A percentile compares a stretch with the other conserved stretches of the same genome.
phyloP scores from a whole-genome alignment of 1,139 yeast genomes.

The Yamadazyma pseudoaaseri region DNA sequence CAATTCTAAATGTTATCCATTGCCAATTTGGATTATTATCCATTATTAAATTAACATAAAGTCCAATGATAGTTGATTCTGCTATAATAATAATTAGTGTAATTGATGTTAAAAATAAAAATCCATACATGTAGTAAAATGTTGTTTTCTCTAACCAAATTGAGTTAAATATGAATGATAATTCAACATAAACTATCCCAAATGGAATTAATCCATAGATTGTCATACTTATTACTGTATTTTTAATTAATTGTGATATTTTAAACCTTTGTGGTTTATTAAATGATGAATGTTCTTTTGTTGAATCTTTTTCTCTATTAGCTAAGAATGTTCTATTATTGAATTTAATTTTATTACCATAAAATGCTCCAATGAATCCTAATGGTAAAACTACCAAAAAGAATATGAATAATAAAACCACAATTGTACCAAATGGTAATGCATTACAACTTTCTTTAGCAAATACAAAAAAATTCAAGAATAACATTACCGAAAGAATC shows the following conservation, averaged over 20 bases:
- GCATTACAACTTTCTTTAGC: conserved; percentile 75
- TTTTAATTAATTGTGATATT: conserved; percentile 15
- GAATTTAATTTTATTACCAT: conserved; percentile 47
- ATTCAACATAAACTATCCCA: conserved; percentile 76
- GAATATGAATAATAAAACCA: conserved; percentile 57
- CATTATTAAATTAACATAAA: conserved; percentile 58
- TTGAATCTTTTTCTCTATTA: conserved; percentile 5
- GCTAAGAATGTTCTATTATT: conserved; percentile 15
- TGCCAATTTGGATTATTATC: conserved; percentile 75
- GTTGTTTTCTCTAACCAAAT: conserved; percentile 81
- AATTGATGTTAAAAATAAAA: conserved; percentile 60
- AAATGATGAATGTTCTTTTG: neutral
- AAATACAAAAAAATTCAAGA: conserved; percentile 71
- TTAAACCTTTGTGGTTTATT: conserved; percentile 11
- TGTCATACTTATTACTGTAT: conserved; percentile 18
- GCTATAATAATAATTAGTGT: conserved; percentile 61
- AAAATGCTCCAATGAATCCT: conserved; percentile 67
- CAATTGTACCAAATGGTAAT: conserved; percentile 70
- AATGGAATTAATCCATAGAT: conserved; percentile 74
- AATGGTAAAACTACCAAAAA: conserved; percentile 70
- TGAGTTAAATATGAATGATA: conserved; percentile 71
- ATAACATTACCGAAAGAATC: conserved; percentile 50
- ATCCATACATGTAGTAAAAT: conserved; percentile 79
- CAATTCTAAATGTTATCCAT: conserved; percentile 76
- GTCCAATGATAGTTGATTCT: conserved; percentile 73